phyloP scores from a whole-genome alignment of 1,284 basidiomycete species.

The Cryptococcus sp. region DNA sequence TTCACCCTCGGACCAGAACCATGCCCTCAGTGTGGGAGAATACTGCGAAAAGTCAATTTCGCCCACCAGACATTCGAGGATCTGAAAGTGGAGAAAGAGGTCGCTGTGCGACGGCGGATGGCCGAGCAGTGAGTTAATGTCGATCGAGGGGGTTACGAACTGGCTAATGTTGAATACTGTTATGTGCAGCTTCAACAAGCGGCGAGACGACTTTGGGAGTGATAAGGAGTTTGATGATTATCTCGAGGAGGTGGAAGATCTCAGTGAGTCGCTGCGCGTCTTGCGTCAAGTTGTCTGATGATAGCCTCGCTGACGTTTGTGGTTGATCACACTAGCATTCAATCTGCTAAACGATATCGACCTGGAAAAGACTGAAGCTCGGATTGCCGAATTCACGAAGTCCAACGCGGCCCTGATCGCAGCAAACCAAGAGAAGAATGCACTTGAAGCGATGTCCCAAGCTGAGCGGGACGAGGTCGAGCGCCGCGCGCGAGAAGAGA shows the following conservation, averaged over 20 bases:
- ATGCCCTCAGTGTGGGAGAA: slow-evolving; percentile 88
- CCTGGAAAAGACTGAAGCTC: slow-evolving; percentile 77
- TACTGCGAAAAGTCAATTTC: slow-evolving; percentile 91
- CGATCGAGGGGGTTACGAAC: background rate
- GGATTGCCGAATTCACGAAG: slow-evolving; percentile 73
- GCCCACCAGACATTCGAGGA: slow-evolving; percentile 97
- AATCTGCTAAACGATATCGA: slow-evolving; percentile 93
- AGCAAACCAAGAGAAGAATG: slow-evolving; percentile 72
- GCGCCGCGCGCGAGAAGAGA: slow-evolving; percentile 67
- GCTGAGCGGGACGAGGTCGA: slow-evolving; percentile 72
- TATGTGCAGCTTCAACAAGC: slow-evolving; percentile 84
- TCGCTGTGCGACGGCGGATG: slow-evolving; percentile 81
- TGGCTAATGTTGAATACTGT: background rate
- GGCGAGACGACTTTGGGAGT: slow-evolving; percentile 82
- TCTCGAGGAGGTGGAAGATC: slow-evolving; percentile 92
- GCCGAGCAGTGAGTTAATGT: slow-evolving; percentile 69
- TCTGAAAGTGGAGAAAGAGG: slow-evolving; percentile 93
- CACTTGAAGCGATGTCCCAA: slow-evolving; percentile 49
- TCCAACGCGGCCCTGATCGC: slow-evolving; percentile 80
- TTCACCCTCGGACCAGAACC: slow-evolving; percentile 96
- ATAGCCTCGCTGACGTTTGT: slow-evolving; percentile 7
- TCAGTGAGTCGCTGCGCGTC: slow-evolving; percentile 63
- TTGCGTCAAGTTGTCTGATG: background rate
- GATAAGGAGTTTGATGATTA: slow-evolving; percentile 91
- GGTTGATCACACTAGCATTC: slow-evolving; percentile 66